phyloP scores from a whole-genome alignment of 2,329 filamentous ascomycete species.

The Penicillium sp. region DNA sequence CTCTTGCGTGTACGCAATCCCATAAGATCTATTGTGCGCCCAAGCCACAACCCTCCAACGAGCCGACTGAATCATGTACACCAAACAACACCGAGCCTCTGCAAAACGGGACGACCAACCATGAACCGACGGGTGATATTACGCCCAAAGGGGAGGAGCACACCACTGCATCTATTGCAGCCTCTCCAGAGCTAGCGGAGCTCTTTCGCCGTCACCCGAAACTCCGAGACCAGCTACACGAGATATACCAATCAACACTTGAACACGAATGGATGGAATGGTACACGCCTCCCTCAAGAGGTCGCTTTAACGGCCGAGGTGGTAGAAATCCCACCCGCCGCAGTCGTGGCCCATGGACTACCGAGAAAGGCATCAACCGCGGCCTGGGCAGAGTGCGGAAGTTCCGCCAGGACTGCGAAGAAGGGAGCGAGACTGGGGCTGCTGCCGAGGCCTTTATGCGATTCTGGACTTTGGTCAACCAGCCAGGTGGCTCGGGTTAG shows the following conservation, averaged over 20 bases:
- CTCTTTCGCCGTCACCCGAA: conserved; percentile 44
- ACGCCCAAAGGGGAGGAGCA: conserved; percentile 9
- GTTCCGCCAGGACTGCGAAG: conserved; percentile 42
- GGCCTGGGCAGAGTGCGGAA: conserved; percentile 45
- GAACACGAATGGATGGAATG: conserved; percentile 47
- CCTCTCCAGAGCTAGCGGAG: conserved; percentile 40
- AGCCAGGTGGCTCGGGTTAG: background rate
- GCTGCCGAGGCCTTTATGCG: conserved; percentile 42
- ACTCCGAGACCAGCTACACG: conserved; percentile 44
- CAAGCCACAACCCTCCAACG: conserved; percentile 25
- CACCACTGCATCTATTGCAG: conserved; percentile 22
- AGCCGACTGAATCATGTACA: conserved; percentile 14
- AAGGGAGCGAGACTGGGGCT: conserved; percentile 35
- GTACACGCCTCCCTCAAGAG: conserved; percentile 26
- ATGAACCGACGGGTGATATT: conserved; percentile 8
- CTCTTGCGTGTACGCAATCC: conserved; percentile 49
- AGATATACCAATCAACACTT: conserved; percentile 48
- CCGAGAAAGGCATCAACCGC: conserved; percentile 49
- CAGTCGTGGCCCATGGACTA: conserved; percentile 43
- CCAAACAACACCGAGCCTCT: conserved; percentile 10
- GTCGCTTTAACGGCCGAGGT: conserved; percentile 32
- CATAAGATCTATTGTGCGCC: conserved; percentile 50
- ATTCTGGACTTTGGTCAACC: conserved; percentile 40
- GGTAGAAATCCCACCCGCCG: conserved; percentile 31
- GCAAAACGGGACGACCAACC: conserved; percentile 12